These are phyloP conservation scores for Bathelium albidoporum DNA, from an alignment of 495 filamentous ascomycete genomes.

Conservation along the genomic window DNA sequence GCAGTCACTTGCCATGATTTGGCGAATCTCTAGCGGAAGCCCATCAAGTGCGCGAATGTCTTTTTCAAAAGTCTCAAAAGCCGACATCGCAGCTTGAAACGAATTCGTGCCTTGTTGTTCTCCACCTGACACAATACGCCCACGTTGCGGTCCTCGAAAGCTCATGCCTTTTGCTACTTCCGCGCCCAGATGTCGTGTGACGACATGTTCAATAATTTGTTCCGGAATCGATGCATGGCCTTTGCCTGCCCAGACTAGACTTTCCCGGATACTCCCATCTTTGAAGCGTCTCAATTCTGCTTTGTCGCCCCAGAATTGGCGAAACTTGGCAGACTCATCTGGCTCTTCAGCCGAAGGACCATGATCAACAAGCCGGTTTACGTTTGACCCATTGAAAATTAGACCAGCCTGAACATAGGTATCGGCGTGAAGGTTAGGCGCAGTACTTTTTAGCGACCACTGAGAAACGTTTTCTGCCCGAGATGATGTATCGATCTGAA, in stretches of 20 bases:
- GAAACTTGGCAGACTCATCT: slow-evolving; percentile 53
- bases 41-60: slow-evolving; percentile 65
- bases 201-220: slow-evolving; percentile 67
- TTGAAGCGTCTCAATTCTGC: slow-evolving; percentile 65
- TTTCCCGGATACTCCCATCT: slow-evolving; percentile 63
- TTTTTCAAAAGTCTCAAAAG: slow-evolving; percentile 60
- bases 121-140: slow-evolving; percentile 39
- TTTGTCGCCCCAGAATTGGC: slow-evolving; percentile 68
- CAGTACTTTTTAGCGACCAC: not conserved
- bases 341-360: slow-evolving; percentile 76
- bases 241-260: slow-evolving; percentile 67
- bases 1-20: slow-evolving; percentile 60
- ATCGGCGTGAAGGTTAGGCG: slow-evolving; percentile 19
- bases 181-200: slow-evolving; percentile 51
- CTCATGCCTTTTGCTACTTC: slow-evolving; percentile 41
- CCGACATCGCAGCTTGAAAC: slow-evolving; percentile 50
- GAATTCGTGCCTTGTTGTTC: slow-evolving; percentile 27
- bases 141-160: slow-evolving; percentile 54
- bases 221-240: slow-evolving; percentile 54
- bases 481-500: slow-evolving; percentile 28
- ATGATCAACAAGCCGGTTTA: slow-evolving; percentile 65
- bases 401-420: slow-evolving; percentile 51
- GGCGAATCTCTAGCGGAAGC: slow-evolving; percentile 68
- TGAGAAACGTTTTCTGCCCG: not conserved
- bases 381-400: slow-evolving; percentile 58